phyloP scores from a whole-genome alignment of 2,329 filamentous ascomycete genomes.

The Blumeriella jaapii region DNA sequence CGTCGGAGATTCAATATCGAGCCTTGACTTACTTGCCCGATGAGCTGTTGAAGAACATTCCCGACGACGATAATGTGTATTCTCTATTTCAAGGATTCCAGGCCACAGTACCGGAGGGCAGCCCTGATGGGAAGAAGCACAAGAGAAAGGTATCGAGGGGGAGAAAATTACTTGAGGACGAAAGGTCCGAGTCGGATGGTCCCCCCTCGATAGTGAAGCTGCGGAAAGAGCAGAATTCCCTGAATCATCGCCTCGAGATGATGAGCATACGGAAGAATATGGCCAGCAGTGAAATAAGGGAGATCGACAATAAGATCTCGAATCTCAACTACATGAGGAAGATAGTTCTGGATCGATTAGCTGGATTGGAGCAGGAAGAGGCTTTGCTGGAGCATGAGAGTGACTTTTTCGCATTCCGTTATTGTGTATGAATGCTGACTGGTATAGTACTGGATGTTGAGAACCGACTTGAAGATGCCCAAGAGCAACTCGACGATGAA shows the following conservation, averaged over 20 bases:
- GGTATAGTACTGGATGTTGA: conserved; percentile 49
- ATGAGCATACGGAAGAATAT: conserved; percentile 91
- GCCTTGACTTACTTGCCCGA: conserved; percentile 82
- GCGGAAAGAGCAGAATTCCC: conserved; percentile 65
- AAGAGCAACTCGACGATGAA: conserved; percentile 46
- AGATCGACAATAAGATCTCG: conserved; percentile 93
- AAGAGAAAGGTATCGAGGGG: conserved; percentile 60
- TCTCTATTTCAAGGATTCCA: conserved; percentile 96
- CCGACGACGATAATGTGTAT: conserved; percentile 74
- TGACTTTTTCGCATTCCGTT: conserved; percentile 33
- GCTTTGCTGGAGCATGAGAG: conserved; percentile 78
- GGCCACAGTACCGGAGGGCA: conserved; percentile 65
- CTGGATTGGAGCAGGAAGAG: conserved; percentile 82
- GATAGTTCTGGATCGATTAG: conserved; percentile 80
- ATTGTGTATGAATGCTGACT: no score
- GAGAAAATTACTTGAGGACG: conserved; percentile 63
- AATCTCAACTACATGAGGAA: conserved; percentile 88
- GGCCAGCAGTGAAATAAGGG: conserved; percentile 89
- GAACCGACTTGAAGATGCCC: conserved; percentile 47
- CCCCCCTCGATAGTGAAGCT: conserved; percentile 61
- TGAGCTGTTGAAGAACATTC: conserved; percentile 80
- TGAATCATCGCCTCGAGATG: conserved; percentile 84
- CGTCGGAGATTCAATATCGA: conserved; percentile 85
- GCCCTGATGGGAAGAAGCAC: conserved; percentile 59
- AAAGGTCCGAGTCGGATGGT: conserved; percentile 40